Conservation (phyloP, 2,329 filamentous ascomycete genomes). For the Aspergillus pseudoglaucus region DNA sequence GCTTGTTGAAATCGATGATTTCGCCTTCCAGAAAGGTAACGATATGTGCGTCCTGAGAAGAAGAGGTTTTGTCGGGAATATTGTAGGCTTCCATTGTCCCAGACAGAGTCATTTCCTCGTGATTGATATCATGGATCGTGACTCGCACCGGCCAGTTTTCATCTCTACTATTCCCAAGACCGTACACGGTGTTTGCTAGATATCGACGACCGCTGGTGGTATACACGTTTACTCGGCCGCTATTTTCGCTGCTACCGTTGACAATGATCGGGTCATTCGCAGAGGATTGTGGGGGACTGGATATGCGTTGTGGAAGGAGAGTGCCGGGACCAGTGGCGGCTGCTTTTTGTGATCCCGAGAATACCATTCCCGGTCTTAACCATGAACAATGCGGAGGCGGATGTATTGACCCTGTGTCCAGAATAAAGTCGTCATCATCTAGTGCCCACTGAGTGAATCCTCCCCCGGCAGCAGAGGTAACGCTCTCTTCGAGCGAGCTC, state of each 20-base stretch:
- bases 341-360: conserved; percentile 57
- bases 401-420: conserved; percentile 47
- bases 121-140: conserved; percentile 57
- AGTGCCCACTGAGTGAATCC: conserved; percentile 47
- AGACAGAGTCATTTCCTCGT: conserved; percentile 54
- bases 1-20: conserved; percentile 56
- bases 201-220: conserved; percentile 33
- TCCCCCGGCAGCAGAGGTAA: conserved; percentile 47
- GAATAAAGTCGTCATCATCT: conserved; percentile 52
- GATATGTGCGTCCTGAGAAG: conserved; percentile 44
- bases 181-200: conserved; percentile 22
- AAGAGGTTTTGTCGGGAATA: conserved; percentile 49
- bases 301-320: conserved; percentile 24
- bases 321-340: conserved; percentile 29
- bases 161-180: conserved; percentile 31
- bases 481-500: conserved; percentile 48
- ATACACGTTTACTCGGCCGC: conserved; percentile 28
- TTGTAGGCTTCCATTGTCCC: conserved; percentile 67
- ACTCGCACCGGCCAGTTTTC: conserved; percentile 64
- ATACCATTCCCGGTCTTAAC: conserved; percentile 55
- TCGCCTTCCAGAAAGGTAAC: conserved; percentile 63
- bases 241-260: conserved; percentile 25
- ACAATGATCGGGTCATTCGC: conserved; percentile 28
- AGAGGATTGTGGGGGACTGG: conserved; percentile 15
- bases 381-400: conserved; percentile 53